Conservation (phyloP, 1,284 basidiomycete species). For the Moesziomyces sp. region DNA sequence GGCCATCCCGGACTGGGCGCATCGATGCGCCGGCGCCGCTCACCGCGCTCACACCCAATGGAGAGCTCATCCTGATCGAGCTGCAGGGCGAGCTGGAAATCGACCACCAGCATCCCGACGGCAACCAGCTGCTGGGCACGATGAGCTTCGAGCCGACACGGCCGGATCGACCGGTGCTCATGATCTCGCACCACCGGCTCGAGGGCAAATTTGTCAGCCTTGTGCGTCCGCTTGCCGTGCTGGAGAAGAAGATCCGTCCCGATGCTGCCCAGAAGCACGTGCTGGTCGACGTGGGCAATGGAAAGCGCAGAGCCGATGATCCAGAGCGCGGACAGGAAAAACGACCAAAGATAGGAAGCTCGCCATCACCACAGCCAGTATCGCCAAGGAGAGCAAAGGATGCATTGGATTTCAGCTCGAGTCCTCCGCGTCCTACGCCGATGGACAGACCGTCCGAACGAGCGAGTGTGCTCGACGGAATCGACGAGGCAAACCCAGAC, state of each 20-base stretch:
- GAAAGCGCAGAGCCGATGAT: neutral
- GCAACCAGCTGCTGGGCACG: constrained; percentile 54
- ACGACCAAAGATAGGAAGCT: constrained; percentile 4
- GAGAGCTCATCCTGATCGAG: constrained; percentile 64
- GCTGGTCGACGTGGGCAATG: constrained; percentile 8
- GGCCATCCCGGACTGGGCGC: neutral
- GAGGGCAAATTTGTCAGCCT: constrained; percentile 85
- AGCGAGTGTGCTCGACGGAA: constrained; percentile 6
- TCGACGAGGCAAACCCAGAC: constrained; percentile 23
- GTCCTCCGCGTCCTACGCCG: constrained; percentile 16
- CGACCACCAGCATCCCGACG: constrained; percentile 38
- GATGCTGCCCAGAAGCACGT: constrained; percentile 3
- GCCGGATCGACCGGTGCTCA: constrained; percentile 78
- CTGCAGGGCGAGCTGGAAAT: constrained; percentile 65
- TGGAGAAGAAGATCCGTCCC: constrained; percentile 47
- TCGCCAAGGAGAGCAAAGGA: constrained; percentile 12
- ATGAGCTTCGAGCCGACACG: constrained; percentile 52
- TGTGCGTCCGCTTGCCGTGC: constrained; percentile 53
- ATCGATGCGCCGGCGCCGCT: constrained; percentile 20
- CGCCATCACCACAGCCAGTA: constrained; percentile 1
- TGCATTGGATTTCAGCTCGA: constrained; percentile 50
- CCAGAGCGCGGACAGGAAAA: constrained; percentile 5
- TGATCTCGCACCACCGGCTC: constrained; percentile 86
- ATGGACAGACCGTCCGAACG: constrained; percentile 2
- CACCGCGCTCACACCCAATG: constrained; percentile 46